Evolutionary conservation across 192 early-diverging fungal species (phyloP).

Genomic region (Mycoemilia scoparia): DNA sequence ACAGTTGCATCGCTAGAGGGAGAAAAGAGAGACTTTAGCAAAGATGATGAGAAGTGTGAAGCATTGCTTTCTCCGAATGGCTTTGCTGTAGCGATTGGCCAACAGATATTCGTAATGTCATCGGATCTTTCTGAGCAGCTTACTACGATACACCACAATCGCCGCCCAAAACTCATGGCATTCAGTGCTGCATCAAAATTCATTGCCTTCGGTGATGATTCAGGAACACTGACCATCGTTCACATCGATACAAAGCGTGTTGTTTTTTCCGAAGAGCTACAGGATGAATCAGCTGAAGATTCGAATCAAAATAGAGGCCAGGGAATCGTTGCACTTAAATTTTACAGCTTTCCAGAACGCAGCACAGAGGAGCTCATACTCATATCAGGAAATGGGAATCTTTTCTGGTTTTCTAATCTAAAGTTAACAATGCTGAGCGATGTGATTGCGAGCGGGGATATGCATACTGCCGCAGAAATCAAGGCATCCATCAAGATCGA

Average conservation of each 20-base stretch:
- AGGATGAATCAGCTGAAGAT: not conserved
- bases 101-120: conserved; percentile 11
- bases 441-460: conserved; percentile 11
- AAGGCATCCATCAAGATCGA: conserved; percentile 11
- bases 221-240: conserved; percentile 18
- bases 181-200: conserved; percentile 16
- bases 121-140: conserved; percentile 7
- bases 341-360: not conserved
- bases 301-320: conserved; percentile 2
- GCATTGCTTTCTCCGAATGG: conserved; percentile 7
- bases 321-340: conserved; percentile 5
- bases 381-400: conserved; percentile 2
- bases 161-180: conserved; percentile 4
- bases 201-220: conserved; percentile 21
- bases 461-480: conserved; percentile 7
- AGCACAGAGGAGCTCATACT: conserved; percentile 15
- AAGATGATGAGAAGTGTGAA: conserved; percentile 5
- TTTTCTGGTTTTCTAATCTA: conserved; percentile 16
- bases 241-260: conserved; percentile 12
- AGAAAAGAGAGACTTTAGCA: not conserved
- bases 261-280: conserved; percentile 13
- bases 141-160: conserved; percentile 15
- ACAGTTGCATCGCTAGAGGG: conserved; percentile 12
- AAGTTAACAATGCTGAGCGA: conserved; percentile 7
- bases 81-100: conserved; percentile 10